These are phyloP conservation scores for Lomentospora prolificans DNA, from an alignment of 2,329 filamentous ascomycete species.

Conservation along the genomic window DNA sequence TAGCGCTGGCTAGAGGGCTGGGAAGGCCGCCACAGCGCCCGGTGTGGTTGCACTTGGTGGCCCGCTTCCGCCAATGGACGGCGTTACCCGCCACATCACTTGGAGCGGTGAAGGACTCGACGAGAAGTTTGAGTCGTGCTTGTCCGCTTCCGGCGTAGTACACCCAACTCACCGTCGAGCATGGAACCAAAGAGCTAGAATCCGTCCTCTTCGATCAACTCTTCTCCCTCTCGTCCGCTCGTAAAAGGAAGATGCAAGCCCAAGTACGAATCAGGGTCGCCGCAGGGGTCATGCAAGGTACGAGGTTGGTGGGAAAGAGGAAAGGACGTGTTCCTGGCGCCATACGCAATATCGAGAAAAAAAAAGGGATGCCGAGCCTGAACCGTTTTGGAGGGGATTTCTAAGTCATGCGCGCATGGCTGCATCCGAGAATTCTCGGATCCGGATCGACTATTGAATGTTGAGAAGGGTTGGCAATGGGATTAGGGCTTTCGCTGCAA, in stretches of 20 bases:
- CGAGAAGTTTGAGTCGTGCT: background rate
- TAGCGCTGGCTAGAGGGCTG: background rate
- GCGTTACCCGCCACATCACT: background rate
- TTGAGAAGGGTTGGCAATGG: too few relatives aligned
- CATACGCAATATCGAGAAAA: too few relatives aligned
- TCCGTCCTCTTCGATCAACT: too few relatives aligned
- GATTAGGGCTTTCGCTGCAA: background rate
- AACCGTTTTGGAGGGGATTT: too few relatives aligned
- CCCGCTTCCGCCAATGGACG: conserved; percentile 1
- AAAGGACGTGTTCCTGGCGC: background rate
- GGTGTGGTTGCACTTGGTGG: background rate
- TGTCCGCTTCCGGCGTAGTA: background rate
- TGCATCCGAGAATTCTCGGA: too few relatives aligned
- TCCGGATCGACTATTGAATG: too few relatives aligned
- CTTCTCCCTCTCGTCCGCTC: background rate
- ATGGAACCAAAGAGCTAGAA: background rate
- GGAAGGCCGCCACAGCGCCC: background rate
- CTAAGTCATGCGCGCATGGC: too few relatives aligned
- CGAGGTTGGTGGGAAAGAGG: background rate
- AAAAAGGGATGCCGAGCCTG: too few relatives aligned
- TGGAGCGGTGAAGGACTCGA: background rate
- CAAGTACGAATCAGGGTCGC: background rate
- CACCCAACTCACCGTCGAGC: too few relatives aligned
- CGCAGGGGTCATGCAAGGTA: background rate
- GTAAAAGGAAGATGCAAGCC: background rate